phyloP scores from a whole-genome alignment of 257 asterid genomes.

The Ajuga chamaepitys region DNA sequence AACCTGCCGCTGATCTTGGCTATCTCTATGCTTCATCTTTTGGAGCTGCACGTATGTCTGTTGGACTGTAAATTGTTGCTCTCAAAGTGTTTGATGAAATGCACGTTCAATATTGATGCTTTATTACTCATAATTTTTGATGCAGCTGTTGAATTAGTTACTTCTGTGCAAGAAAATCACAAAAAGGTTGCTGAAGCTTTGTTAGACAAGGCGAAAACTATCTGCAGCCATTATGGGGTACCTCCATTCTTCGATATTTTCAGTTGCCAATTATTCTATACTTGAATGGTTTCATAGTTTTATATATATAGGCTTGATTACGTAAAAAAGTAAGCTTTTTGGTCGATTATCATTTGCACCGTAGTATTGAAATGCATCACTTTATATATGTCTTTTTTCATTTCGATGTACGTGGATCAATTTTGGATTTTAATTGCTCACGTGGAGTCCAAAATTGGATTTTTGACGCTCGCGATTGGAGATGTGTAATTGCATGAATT shows the following conservation, averaged over 20 bases:
- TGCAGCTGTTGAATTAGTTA: constrained; percentile 43
- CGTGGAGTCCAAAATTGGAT: too few relatives aligned
- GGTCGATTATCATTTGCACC: too few relatives aligned
- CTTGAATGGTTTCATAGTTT: neutral
- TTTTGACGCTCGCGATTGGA: too few relatives aligned
- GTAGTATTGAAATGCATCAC: too few relatives aligned
- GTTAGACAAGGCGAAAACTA: constrained; percentile 39
- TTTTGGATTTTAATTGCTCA: too few relatives aligned
- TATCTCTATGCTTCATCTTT: constrained; percentile 43
- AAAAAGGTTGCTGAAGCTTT: constrained; percentile 29
- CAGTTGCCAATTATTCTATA: neutral
- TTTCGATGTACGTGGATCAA: too few relatives aligned
- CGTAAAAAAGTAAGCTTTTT: too few relatives aligned
- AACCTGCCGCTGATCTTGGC: constrained; percentile 29
- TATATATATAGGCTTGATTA: too few relatives aligned
- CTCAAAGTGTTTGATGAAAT: too few relatives aligned
- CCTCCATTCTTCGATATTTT: neutral
- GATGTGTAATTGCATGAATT: too few relatives aligned
- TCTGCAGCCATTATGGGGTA: constrained; percentile 46
- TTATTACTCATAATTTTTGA: neutral
- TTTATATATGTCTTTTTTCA: too few relatives aligned
- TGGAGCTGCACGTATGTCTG: constrained; percentile 49
- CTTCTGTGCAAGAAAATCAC: constrained; percentile 31
- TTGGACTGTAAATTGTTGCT: neutral
- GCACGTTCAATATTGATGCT: too few relatives aligned